Conservation (phyloP, 139 green algal genomes). For the Tetraselmis striata region DNA sequence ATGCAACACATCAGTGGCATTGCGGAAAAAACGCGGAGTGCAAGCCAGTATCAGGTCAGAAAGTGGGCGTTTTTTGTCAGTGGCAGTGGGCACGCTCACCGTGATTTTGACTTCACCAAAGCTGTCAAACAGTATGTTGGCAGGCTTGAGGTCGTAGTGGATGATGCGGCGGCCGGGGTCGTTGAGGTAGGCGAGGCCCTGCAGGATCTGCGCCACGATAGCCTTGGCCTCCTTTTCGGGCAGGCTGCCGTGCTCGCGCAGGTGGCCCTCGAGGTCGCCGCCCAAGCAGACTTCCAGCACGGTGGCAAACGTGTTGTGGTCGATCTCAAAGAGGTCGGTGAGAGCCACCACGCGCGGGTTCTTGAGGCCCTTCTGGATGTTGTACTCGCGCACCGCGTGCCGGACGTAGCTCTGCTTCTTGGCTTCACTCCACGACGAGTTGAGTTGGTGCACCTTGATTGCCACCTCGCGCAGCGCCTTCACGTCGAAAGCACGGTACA, state of each 20-base stretch:
- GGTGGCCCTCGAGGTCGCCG: slow-evolving; percentile 73
- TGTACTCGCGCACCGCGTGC: slow-evolving; percentile 85
- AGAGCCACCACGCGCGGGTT: slow-evolving; percentile 72
- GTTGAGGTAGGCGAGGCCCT: slow-evolving; percentile 61
- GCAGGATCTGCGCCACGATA: slow-evolving; percentile 61
- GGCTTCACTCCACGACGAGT: slow-evolving; percentile 59
- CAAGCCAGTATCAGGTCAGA: no score
- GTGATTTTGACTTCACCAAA: slow-evolving; percentile 84
- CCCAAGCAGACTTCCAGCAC: slow-evolving; percentile 85
- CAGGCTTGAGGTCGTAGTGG: slow-evolving; percentile 93
- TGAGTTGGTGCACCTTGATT: slow-evolving; percentile 84
- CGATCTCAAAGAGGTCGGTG: slow-evolving; percentile 90
- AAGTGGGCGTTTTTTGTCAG: not conserved
- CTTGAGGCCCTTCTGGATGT: slow-evolving; percentile 68
- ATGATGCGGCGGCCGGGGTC: slow-evolving; percentile 60
- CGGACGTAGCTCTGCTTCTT: slow-evolving; percentile 84
- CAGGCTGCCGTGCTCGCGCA: slow-evolving; percentile 64
- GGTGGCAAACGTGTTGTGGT: slow-evolving; percentile 84
- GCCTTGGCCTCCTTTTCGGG: slow-evolving; percentile 76
- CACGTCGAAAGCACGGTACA: slow-evolving; percentile 75
- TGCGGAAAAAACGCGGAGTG: not conserved
- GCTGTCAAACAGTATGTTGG: slow-evolving; percentile 91
- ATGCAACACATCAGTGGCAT: not conserved
- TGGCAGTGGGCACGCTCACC: slow-evolving; percentile 6
- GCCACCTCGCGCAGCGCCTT: slow-evolving; percentile 52